Percentiles rank a stretch among this genome's conserved stretches.
phyloP scores from a whole-genome alignment of 768 basidiomycete genomes.

The Naematelia encephala region DNA sequence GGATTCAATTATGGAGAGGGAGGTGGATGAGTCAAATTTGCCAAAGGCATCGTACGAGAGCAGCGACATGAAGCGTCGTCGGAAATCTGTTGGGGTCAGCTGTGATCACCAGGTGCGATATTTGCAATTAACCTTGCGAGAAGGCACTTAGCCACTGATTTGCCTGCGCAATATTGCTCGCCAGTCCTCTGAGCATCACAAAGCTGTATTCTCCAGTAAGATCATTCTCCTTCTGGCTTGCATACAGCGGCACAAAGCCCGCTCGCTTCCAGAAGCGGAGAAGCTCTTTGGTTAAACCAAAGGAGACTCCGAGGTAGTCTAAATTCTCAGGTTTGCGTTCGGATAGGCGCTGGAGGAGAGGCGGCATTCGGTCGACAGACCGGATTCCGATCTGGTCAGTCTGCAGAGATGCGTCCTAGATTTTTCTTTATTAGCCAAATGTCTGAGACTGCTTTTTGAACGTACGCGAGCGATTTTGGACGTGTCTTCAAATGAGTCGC shows the following conservation, averaged over 20 bases:
- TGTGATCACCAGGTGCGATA: neutral
- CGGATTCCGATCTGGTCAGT: constrained; percentile 73
- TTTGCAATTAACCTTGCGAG: constrained; percentile 53
- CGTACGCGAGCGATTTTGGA: constrained; percentile 44
- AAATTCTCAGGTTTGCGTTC: constrained; percentile 84
- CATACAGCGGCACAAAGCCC: constrained; percentile 83
- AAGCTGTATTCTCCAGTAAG: constrained; percentile 95
- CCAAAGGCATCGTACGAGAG: constrained; percentile 86
- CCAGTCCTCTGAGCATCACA: constrained; percentile 83
- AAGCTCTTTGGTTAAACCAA: constrained; percentile 82
- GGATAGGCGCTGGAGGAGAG: constrained; percentile 80
- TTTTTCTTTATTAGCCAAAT: neutral
- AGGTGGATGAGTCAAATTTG: constrained; percentile 83
- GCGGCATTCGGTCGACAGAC: constrained; percentile 75
- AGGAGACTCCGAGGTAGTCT: constrained; percentile 94
- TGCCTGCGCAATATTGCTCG: constrained; percentile 60
- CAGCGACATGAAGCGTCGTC: constrained; percentile 79
- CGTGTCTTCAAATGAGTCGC: constrained; percentile 63
- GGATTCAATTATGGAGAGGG: constrained; percentile 83
- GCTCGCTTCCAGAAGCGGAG: constrained; percentile 95
- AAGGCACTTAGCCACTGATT: constrained; percentile 85
- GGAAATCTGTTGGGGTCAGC: constrained; percentile 66
- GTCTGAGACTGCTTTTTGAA: neutral
- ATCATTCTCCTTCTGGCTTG: constrained; percentile 90
- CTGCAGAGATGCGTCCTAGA: constrained; percentile 60